Conservation (phyloP, 139 green algal genomes). For the Chlorella sp. region DNA sequence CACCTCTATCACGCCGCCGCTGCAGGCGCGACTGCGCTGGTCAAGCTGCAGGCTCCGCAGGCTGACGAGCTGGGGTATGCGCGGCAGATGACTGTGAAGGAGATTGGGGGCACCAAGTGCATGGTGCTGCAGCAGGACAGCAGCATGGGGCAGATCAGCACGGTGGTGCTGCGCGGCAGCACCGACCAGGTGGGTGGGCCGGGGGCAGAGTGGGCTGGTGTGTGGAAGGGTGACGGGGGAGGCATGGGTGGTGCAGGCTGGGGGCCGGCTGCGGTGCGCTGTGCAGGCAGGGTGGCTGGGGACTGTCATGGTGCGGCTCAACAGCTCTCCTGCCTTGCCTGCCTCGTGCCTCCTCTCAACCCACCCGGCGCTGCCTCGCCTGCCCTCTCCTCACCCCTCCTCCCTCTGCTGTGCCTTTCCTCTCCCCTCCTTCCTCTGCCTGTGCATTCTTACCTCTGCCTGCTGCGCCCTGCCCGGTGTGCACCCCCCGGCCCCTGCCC, state of each 20-base stretch:
- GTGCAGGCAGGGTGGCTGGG: too few species aligned
- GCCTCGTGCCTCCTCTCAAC: background rate
- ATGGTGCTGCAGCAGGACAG: conserved; percentile 73
- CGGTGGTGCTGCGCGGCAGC: conserved; percentile 91
- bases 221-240: background rate
- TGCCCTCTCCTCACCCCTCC: background rate
- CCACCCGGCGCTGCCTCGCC: too few species aligned
- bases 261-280: too few species aligned
- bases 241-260: too few species aligned
- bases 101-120: conserved; percentile 92
- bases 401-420: background rate
- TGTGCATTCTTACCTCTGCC: too few species aligned
- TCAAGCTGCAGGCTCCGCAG: conserved; percentile 74
- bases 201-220: background rate
- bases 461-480: background rate
- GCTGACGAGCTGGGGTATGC: conserved; percentile 86
- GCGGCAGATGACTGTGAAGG: conserved; percentile 65
- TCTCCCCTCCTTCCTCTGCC: background rate
- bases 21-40: conserved; percentile 80
- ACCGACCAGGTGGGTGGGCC: conserved; percentile 78
- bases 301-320: background rate
- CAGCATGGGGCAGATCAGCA: conserved; percentile 70
- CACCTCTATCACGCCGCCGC: conserved; percentile 58
- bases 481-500: background rate
- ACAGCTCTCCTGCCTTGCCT: background rate